Conservation (phyloP, 73 alveolate species). For the Stentor coeruleus region DNA sequence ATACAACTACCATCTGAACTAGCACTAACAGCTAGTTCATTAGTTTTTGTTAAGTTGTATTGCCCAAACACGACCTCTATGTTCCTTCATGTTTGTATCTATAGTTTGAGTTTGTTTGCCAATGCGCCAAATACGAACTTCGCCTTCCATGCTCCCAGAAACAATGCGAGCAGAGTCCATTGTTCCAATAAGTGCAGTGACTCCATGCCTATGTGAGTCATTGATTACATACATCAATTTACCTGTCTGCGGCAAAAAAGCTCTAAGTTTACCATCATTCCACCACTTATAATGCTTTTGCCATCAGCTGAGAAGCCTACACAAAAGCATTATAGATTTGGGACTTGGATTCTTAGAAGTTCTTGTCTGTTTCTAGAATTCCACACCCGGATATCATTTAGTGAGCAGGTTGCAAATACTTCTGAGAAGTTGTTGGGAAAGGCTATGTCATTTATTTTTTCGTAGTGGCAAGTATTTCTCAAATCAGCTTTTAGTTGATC, state of each 20-base stretch:
- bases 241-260: slow-evolving; percentile 97
- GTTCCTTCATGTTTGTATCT: slow-evolving; percentile 96
- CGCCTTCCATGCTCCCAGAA: slow-evolving; percentile 98
- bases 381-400: slow-evolving; percentile 94
- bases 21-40: slow-evolving; percentile 94
- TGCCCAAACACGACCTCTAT: slow-evolving; percentile 93
- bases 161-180: slow-evolving; percentile 62
- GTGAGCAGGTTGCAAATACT: slow-evolving; percentile 96
- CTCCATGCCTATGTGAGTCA: slow-evolving; percentile 89
- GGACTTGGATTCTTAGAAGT: slow-evolving; percentile 88
- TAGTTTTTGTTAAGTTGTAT: slow-evolving; percentile 68
- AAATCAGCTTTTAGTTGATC: slow-evolving; percentile 83
- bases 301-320: slow-evolving; percentile 84
- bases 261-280: slow-evolving; percentile 95
- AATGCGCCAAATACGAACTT: slow-evolving; percentile 94
- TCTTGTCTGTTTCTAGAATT: slow-evolving; percentile 85
- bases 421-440: slow-evolving; percentile 78
- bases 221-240: slow-evolving; percentile 81
- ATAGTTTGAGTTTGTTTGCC: slow-evolving; percentile 75
- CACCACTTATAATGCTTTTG: slow-evolving; percentile 89
- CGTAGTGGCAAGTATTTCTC: slow-evolving; percentile 95
- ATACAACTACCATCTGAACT: slow-evolving; percentile 98
- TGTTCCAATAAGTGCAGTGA: slow-evolving; percentile 69
- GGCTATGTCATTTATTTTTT: slow-evolving; percentile 83
- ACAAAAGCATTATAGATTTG: slow-evolving; percentile 87